A percentile compares a stretch with the other conserved stretches of the same genome.
phyloP scores from a whole-genome alignment of 2,329 filamentous ascomycete species.

The Botryotinia convoluta region DNA sequence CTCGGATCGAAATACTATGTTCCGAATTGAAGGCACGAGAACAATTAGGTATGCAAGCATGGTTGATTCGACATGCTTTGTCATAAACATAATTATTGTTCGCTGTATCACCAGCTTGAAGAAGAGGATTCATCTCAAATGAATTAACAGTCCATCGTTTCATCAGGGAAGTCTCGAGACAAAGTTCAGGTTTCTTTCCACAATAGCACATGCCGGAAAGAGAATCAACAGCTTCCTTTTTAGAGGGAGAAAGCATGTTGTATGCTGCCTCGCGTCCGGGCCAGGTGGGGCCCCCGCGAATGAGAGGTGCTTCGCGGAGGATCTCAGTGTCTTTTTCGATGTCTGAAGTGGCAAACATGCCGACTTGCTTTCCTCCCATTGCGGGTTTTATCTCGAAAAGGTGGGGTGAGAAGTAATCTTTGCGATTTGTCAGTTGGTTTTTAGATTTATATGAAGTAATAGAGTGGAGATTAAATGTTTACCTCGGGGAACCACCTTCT shows the following conservation, averaged over 20 bases:
- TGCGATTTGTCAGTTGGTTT: neutral
- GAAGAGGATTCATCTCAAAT: neutral
- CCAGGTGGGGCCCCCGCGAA: neutral
- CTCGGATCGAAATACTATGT: neutral
- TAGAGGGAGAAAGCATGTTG: neutral
- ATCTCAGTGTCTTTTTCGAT: neutral
- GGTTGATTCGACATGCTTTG: neutral
- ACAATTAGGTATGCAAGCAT: neutral
- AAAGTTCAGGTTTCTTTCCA: neutral
- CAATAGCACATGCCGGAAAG: neutral
- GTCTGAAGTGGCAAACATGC: neutral
- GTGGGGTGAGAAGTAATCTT: neutral
- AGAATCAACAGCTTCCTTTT: neutral
- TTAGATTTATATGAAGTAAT: neutral
- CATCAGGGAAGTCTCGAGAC: neutral
- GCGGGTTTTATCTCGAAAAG: neutral
- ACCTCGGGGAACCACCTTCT: neutral
- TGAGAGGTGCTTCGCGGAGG: neutral
- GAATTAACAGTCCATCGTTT: neutral
- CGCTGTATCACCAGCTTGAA: neutral
- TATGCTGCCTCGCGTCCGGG: neutral
- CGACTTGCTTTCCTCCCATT: neutral
- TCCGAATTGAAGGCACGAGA: neutral
- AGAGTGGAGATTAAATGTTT: too few relatives aligned
- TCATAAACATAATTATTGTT: neutral